These are phyloP conservation scores for Wickerhamomyces silvicola DNA, from an alignment of 805 yeast species.

Conservation along the genomic window DNA sequence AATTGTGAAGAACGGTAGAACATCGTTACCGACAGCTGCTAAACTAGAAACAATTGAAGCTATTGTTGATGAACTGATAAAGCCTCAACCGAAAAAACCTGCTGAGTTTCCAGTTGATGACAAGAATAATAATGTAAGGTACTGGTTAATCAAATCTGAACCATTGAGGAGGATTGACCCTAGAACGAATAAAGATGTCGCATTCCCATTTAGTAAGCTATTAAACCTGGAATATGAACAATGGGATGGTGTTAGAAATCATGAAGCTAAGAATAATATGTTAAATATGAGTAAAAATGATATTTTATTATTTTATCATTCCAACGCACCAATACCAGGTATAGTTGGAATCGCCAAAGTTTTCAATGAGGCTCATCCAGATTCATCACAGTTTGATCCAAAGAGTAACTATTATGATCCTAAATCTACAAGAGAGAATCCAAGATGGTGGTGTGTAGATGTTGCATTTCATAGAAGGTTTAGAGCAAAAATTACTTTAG, in stretches of 20 bases:
- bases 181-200: slow-evolving; percentile 40
- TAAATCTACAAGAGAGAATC: slow-evolving; percentile 33
- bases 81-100: slow-evolving; percentile 28
- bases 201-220: slow-evolving; percentile 40
- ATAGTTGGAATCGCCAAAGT: slow-evolving; percentile 44
- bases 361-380: slow-evolving; percentile 30
- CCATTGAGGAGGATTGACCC: slow-evolving; percentile 44
- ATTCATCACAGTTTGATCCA: slow-evolving; percentile 33
- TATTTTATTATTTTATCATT: slow-evolving; percentile 45
- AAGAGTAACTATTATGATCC: slow-evolving; percentile 42
- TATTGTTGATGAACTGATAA: slow-evolving; percentile 1
- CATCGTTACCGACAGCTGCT: slow-evolving; percentile 1
- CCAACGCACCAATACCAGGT: slow-evolving; percentile 49
- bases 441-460: slow-evolving; percentile 55
- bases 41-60: neutral
- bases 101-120: slow-evolving; percentile 26
- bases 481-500: slow-evolving; percentile 34
- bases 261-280: slow-evolving; percentile 49
- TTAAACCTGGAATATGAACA: slow-evolving; percentile 32
- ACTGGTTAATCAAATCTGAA: slow-evolving; percentile 54
- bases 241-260: slow-evolving; percentile 60
- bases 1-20: no score
- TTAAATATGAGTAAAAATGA: slow-evolving; percentile 41
- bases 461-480: slow-evolving; percentile 38
- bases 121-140: slow-evolving; percentile 24